Conservation (phyloP, 176 grass and related monocot species). For the Saccharum spontaneum region DNA sequence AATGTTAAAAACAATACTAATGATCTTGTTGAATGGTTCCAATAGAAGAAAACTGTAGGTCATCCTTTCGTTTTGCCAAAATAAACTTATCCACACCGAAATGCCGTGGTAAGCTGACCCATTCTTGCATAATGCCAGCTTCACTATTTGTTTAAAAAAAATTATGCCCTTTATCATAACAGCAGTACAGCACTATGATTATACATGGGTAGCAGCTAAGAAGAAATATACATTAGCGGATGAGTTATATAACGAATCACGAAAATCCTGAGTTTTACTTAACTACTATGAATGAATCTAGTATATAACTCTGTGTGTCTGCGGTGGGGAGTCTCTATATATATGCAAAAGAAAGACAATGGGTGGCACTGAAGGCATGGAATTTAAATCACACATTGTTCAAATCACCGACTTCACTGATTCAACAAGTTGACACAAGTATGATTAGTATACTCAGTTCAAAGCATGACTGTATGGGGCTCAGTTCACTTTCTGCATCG, state of each 20-base stretch:
- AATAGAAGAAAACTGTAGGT: neutral
- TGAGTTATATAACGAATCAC: neutral
- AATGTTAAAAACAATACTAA: neutral
- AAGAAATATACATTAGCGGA: neutral
- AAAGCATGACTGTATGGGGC: neutral
- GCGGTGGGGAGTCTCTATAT: too few relatives aligned
- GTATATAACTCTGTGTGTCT: neutral
- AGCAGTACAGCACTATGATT: neutral
- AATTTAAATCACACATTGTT: neutral
- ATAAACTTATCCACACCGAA: neutral
- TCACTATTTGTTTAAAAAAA: neutral
- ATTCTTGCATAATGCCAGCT: neutral
- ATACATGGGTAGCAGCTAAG: neutral
- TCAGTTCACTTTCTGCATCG: constrained; percentile 12
- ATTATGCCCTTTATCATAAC: neutral
- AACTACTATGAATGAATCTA: neutral
- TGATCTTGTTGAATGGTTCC: neutral
- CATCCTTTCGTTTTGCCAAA: neutral
- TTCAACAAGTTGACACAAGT: neutral
- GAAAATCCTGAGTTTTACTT: neutral
- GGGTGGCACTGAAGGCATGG: neutral
- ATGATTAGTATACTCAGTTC: neutral
- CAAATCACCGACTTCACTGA: neutral
- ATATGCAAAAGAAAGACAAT: neutral
- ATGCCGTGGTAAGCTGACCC: neutral